Conservation (phyloP, 2,329 filamentous ascomycete species). For the Nigrospora sphaerica region DNA sequence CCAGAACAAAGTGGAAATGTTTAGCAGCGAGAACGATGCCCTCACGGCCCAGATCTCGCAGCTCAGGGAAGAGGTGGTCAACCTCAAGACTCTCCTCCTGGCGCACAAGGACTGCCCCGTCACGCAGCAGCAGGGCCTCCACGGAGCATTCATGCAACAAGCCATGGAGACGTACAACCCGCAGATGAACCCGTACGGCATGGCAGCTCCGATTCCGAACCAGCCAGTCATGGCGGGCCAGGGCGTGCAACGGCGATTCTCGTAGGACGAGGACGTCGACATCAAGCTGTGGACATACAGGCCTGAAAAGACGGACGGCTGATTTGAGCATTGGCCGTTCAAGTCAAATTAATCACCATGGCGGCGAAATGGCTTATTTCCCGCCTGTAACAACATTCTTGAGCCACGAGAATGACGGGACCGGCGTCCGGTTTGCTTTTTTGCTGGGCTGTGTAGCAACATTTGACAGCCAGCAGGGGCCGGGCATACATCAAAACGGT, state of each 20-base stretch:
- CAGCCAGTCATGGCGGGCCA: constrained; percentile 51
- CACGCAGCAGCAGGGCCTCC: constrained; percentile 75
- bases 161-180: constrained; percentile 46
- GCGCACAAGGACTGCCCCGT: constrained; percentile 96
- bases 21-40: constrained; percentile 83
- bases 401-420: constrained; percentile 19
- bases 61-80: constrained; percentile 87
- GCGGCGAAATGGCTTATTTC: constrained; percentile 4
- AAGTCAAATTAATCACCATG: background rate
- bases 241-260: constrained; percentile 48
- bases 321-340: background rate
- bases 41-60: constrained; percentile 77
- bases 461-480: constrained; percentile 17
- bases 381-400: constrained; percentile 31
- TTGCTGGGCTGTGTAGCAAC: constrained; percentile 8
- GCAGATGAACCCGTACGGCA: constrained; percentile 53
- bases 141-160: constrained; percentile 48
- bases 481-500: constrained; percentile 41
- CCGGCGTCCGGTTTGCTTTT: constrained; percentile 3
- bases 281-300: too few species aligned
- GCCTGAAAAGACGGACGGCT: too few species aligned
- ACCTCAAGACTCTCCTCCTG: constrained; percentile 83
- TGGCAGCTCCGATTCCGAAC: constrained; percentile 43
- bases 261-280: constrained; percentile 30
- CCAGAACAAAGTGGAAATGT: constrained; percentile 90